A percentile compares a stretch with the other conserved stretches of the same genome.
Evolutionary conservation across 2,329 filamentous ascomycete genomes (phyloP).

Genomic region (Fusarium xyrophilum): DNA sequence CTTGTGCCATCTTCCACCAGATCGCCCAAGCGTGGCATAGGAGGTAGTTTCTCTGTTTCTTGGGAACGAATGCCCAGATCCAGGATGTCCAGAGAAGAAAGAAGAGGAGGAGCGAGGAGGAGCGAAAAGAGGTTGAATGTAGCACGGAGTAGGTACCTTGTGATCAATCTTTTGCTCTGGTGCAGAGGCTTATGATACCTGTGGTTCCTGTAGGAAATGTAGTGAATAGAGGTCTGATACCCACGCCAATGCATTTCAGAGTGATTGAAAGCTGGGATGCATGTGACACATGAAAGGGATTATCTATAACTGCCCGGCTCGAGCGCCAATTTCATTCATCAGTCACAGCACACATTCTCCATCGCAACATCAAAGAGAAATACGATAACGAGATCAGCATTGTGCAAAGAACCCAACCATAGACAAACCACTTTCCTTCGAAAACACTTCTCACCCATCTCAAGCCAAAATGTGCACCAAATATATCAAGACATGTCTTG

Average conservation of each 20-base stretch:
- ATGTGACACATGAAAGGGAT: rapidly evolving
- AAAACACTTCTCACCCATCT: background rate
- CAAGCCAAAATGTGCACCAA: background rate
- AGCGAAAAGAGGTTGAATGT: background rate
- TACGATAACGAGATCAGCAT: background rate
- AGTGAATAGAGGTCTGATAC: rapidly evolving
- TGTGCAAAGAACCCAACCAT: rapidly evolving
- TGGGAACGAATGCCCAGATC: background rate
- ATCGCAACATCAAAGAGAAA: background rate
- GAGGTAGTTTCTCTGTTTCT: background rate
- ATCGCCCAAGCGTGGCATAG: background rate
- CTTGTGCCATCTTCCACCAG: background rate
- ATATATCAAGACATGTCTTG: background rate
- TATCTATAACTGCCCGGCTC: background rate
- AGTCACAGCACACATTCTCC: background rate
- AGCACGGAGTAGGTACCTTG: background rate
- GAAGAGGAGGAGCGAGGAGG: background rate
- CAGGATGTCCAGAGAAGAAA: background rate
- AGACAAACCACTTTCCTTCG: rapidly evolving
- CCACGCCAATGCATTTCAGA: rapidly evolving
- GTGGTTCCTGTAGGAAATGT: background rate
- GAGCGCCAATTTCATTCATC: background rate
- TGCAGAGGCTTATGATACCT: background rate
- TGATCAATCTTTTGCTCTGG: background rate
- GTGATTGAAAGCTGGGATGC: background rate